phyloP scores from a whole-genome alignment of 2,329 filamentous ascomycete species.

The Penicillium sp. region DNA sequence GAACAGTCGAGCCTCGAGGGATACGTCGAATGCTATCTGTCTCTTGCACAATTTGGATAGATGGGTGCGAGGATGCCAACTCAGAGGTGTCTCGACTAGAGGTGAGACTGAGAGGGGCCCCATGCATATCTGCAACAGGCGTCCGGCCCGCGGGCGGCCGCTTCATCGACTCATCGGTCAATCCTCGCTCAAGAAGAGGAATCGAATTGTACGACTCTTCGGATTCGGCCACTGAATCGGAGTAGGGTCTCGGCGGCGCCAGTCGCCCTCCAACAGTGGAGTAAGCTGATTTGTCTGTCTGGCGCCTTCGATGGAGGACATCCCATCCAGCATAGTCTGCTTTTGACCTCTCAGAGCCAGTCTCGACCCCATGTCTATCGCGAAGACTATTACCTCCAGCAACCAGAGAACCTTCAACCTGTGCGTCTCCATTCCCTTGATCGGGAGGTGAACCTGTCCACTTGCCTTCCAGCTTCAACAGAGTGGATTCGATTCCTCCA shows the following conservation, averaged over 20 bases:
- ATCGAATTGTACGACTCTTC: constrained; percentile 73
- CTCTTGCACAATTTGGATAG: constrained; percentile 51
- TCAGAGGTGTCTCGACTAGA: constrained; percentile 30
- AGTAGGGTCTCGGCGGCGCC: constrained; percentile 36
- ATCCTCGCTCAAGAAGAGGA: constrained; percentile 69
- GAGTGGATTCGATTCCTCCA: constrained; percentile 85
- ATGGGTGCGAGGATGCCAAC: constrained; percentile 46
- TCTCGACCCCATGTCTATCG: no score
- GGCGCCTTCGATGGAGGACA: constrained; percentile 19
- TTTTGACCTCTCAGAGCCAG: constrained; percentile 1
- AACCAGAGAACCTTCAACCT: not conserved
- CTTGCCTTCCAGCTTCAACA: constrained; percentile 87
- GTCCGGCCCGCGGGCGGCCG: constrained; percentile 34
- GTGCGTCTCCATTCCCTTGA: constrained; percentile 9
- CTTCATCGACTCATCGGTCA: constrained; percentile 50
- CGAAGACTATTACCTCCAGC: no score
- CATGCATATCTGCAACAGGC: constrained; percentile 23
- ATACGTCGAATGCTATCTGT: constrained; percentile 53
- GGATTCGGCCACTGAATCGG: constrained; percentile 56
- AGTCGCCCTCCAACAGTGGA: constrained; percentile 28
- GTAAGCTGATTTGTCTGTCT: constrained; percentile 28
- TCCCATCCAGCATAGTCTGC: constrained; percentile 17
- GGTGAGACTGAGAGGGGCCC: constrained; percentile 26
- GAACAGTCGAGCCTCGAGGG: constrained; percentile 44
- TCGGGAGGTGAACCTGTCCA: constrained; percentile 53